phyloP scores from a whole-genome alignment of 2,329 filamentous ascomycete species.

The Fusarium brevicatenulatum region DNA sequence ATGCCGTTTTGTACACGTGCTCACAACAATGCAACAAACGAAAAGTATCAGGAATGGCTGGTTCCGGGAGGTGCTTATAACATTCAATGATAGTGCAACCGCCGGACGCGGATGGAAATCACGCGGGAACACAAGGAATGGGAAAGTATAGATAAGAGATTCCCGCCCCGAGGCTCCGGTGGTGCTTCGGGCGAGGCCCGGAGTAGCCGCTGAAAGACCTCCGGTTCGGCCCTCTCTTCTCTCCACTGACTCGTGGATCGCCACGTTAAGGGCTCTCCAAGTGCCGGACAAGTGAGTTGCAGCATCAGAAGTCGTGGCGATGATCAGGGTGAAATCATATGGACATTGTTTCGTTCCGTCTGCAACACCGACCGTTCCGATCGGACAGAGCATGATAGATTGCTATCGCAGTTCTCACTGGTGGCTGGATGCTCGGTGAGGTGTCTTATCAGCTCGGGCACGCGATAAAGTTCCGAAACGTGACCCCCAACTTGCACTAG shows the following conservation, averaged over 20 bases:
- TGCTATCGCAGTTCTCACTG: constrained; percentile 15
- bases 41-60: constrained; percentile 1
- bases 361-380: not conserved
- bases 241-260: constrained; percentile 28
- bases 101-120: constrained; percentile 24
- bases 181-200: constrained; percentile 24
- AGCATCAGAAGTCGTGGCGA: not conserved
- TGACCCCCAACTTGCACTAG: constrained; percentile 18
- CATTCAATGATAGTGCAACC: constrained; percentile 11
- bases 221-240: constrained; percentile 26
- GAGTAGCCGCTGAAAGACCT: constrained; percentile 29
- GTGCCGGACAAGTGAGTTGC: constrained; percentile 5
- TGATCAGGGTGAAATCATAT: not conserved
- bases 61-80: constrained; percentile 5
- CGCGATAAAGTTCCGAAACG: constrained; percentile 23
- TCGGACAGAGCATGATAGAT: constrained; percentile 1
- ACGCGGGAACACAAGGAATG: not conserved
- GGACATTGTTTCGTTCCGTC: not conserved
- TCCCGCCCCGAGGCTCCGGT: constrained; percentile 21
- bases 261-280: constrained; percentile 2
- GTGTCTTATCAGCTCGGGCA: constrained; percentile 34
- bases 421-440: constrained; percentile 7
- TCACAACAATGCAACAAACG: constrained; percentile 10
- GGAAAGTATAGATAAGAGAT: constrained; percentile 34
- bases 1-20: constrained; percentile 24